Conservation (phyloP, 2,329 filamentous ascomycete species). For the Ambrosiella xylebori region DNA sequence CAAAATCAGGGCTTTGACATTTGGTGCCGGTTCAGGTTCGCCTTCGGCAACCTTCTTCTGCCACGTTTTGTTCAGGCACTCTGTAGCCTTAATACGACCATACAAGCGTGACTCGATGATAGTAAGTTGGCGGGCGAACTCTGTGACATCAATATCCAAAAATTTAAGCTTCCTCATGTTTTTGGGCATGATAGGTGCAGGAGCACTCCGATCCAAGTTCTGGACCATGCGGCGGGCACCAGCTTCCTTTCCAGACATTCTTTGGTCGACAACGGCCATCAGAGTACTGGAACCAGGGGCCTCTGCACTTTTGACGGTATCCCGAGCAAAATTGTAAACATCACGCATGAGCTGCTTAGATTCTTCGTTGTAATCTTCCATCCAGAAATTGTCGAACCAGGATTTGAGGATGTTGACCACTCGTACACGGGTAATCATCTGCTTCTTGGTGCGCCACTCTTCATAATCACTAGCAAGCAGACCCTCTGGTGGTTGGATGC, state of each 20-base stretch:
- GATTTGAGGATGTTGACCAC: constrained; percentile 96
- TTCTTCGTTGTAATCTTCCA: constrained; percentile 78
- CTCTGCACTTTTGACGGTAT: constrained; percentile 82
- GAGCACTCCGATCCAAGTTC: constrained; percentile 66
- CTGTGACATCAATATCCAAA: constrained; percentile 83
- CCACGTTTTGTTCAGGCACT: constrained; percentile 98
- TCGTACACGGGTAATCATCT: constrained; percentile 86
- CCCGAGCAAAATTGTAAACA: constrained; percentile 78
- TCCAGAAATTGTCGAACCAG: constrained; percentile 98
- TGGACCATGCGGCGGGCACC: constrained; percentile 73
- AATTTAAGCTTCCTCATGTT: constrained; percentile 99
- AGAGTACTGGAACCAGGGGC: constrained; percentile 75
- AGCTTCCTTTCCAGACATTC: constrained; percentile 73
- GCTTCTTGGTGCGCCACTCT: constrained; percentile 80
- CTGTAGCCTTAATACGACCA: constrained; percentile 85
- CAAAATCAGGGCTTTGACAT: constrained; percentile 89
- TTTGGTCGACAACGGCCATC: constrained; percentile 75
- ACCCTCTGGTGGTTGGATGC: constrained; percentile 76
- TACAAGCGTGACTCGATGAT: constrained; percentile 93
- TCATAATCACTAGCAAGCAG: constrained; percentile 62
- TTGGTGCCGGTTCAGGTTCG: constrained; percentile 71
- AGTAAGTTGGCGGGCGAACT: constrained; percentile 94
- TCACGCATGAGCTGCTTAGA: constrained; percentile 72
- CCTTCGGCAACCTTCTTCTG: constrained; percentile 80
- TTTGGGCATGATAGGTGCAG: constrained; percentile 83